Base-by-base conservation (phyloP, 179 eudicot species). In the Gypsophila paniculata region DNA sequence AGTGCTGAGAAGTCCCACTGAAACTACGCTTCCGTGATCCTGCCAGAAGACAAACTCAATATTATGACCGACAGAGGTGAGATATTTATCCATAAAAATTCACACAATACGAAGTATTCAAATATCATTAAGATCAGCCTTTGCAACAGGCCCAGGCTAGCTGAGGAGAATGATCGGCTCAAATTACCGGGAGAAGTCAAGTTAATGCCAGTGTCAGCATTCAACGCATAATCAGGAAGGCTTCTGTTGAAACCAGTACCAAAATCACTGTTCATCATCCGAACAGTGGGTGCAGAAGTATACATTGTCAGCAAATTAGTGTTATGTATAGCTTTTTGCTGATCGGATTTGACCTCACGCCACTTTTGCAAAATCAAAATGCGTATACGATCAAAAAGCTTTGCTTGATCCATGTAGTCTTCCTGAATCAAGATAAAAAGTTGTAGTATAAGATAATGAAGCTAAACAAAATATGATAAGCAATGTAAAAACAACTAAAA, bases 1-100 rank as follows among this genome's bases (percentile, higher is more conserved):
- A 65, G 48, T 79, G 80, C 76, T 66, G 65, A 68, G 59, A 54
- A 54, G 74, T 69, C 42, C 75, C 72, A 29, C 62, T 65, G 71
- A 59, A 73, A 79, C 62, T 49, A 60, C 81, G 82, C 75, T 78
- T 73, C 74, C 72, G 57, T 42, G 80, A 73, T 72, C 84, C 86
- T 82, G 80, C 57, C 72, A 73, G 42, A 71, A 53, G 53, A 74
- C 32, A 18, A 1, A 25, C 39, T 19, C 49, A 70, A 65, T 29
- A 38, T 21, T 66, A 21, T 68, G 79, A 70, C 59, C 69, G 55
- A 46, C 18, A 59, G 12, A 57, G 61, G 26, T n/a, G 48, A 57
- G n/a, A 32, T 19, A 55, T 55, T 26, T 29, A 8, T 38, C 25
- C 12, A 52, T 26, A 32, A 65, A 58, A 49, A 18, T 36, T 18